These are phyloP conservation scores for Lasiodiplodia hormozganensis DNA, from an alignment of 2,329 filamentous ascomycete species.

Conservation along the genomic window DNA sequence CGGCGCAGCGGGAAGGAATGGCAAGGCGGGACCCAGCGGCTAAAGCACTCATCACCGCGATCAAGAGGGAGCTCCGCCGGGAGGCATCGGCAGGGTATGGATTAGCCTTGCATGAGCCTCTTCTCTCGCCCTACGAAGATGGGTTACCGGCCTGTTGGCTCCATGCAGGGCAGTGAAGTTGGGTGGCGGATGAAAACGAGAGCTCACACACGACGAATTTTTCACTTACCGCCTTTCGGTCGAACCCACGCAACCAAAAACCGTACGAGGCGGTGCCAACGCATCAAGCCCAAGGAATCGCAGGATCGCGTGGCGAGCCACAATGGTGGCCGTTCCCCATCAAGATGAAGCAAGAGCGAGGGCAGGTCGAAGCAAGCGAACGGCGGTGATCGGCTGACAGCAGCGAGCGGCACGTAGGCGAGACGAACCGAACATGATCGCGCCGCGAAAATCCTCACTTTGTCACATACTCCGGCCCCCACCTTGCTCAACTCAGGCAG, in stretches of 20 bases:
- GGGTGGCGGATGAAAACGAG: not conserved
- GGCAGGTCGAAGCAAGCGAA: not conserved
- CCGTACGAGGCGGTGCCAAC: constrained; percentile 7
- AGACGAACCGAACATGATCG: constrained; percentile 16
- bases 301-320: not conserved
- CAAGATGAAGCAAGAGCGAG: constrained; percentile 1
- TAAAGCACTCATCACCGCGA: constrained; percentile 10
- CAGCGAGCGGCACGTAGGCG: constrained; percentile 1
- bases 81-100: not conserved
- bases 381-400: constrained; percentile 14
- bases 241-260: not conserved
- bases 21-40: constrained; percentile 10
- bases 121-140: not conserved
- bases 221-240: constrained; percentile 14
- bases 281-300: not conserved
- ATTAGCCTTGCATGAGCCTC: constrained; percentile 10
- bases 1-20: constrained; percentile 8
- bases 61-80: not conserved
- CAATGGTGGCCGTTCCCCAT: not conserved
- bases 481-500: not conserved
- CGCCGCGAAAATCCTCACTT: constrained; percentile 8
- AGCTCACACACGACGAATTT: not conserved
- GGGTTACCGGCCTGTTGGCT: not conserved
- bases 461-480: not conserved
- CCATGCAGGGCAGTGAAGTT: constrained; percentile 14